Evolutionary conservation across 2,329 filamentous ascomycete species (phyloP).

Genomic region (Diaporthe sp.): DNA sequence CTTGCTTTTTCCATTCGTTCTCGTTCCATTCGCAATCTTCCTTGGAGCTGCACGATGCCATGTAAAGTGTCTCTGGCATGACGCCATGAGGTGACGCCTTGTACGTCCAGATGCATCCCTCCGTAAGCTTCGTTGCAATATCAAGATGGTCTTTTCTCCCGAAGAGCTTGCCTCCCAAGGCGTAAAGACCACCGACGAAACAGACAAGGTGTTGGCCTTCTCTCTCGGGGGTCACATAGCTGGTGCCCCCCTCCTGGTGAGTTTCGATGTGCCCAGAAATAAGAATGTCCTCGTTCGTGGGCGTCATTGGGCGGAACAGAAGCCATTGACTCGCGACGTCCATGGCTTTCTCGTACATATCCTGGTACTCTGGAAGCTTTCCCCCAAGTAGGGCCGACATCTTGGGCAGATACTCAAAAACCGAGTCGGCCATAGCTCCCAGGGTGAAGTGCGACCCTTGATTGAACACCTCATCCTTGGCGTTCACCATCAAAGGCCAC

Average conservation of each 20-base stretch:
- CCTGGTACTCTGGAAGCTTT: slow-evolving; percentile 65
- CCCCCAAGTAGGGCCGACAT: slow-evolving; percentile 72
- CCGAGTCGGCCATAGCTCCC: slow-evolving; percentile 58
- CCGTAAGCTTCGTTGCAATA: slow-evolving; percentile 59
- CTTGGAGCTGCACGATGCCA: slow-evolving; percentile 55
- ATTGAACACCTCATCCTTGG: slow-evolving; percentile 36
- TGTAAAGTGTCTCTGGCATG: slow-evolving; percentile 65
- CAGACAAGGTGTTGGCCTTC: slow-evolving; percentile 64
- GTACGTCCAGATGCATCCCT: slow-evolving; percentile 68
- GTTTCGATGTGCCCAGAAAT: slow-evolving; percentile 60
- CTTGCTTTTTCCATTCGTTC: slow-evolving; percentile 46
- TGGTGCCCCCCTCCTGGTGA: slow-evolving; percentile 41
- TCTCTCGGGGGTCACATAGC: slow-evolving; percentile 42
- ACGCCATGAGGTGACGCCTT: slow-evolving; percentile 62
- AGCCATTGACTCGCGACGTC: slow-evolving; percentile 69
- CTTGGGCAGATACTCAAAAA: slow-evolving; percentile 59
- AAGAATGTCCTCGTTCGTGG: slow-evolving; percentile 68
- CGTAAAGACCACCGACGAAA: slow-evolving; percentile 66
- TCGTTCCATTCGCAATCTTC: slow-evolving; percentile 50
- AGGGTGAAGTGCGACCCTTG: slow-evolving; percentile 51
- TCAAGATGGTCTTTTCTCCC: slow-evolving; percentile 57
- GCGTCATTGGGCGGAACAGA: slow-evolving; percentile 74
- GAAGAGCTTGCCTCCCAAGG: slow-evolving; percentile 62
- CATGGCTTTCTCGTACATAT: slow-evolving; percentile 69
- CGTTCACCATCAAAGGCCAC: slow-evolving; percentile 40